Base-by-base conservation (phyloP, 495 filamentous ascomycete species). In the Cryomyces antarcticus region DNA sequence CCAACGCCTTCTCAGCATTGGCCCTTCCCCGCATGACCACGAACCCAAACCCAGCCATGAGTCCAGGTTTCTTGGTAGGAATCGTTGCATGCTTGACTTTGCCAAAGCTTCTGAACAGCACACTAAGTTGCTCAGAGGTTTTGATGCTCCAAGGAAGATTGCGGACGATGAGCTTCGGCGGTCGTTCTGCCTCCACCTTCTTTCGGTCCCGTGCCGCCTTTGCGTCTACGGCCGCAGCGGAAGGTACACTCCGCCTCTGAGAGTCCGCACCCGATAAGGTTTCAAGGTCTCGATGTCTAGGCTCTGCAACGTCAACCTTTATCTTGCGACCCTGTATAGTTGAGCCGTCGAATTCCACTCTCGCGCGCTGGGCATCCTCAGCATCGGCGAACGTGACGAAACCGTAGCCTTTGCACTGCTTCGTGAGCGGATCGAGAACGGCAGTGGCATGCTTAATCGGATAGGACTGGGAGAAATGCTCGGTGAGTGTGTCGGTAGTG, bases 101-200 rank as follows among this genome's bases (percentile, higher is more conserved):
- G 43, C 89, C 89, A 58, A 79, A 94, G 46, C 76, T 80, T 52
- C 71, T 65, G 58, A 99, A 96, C 30, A 93, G 61, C 35, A 67
- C 64, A 2, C 71, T 62, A 39, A 99, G 60, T 53, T 95, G 75
- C 39, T 93, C 77, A 0, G 83, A 65, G 6, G 71, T 71, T 61
- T 89, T 93, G 57, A 99, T 79, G 51, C 78, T 94, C 89, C 89
- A 99, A 1, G 89, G 87, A 50, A 99, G 56, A 57, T 99, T 99
- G 42, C 89, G 74, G 28, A 96, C 77, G 60, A 99, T 99, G 51
- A 99, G 62, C 60, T 82, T 88, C 7, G 83, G 79, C 5, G 81
- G 69, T 54, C 69, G 69, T 30, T 68, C 62, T 55, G 49, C 69
- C 61, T 63, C 67, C 60, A 61, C 67, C 61, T 58, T 39, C 24